phyloP scores from a whole-genome alignment of 768 basidiomycete species.

The Amanita exitialis region DNA sequence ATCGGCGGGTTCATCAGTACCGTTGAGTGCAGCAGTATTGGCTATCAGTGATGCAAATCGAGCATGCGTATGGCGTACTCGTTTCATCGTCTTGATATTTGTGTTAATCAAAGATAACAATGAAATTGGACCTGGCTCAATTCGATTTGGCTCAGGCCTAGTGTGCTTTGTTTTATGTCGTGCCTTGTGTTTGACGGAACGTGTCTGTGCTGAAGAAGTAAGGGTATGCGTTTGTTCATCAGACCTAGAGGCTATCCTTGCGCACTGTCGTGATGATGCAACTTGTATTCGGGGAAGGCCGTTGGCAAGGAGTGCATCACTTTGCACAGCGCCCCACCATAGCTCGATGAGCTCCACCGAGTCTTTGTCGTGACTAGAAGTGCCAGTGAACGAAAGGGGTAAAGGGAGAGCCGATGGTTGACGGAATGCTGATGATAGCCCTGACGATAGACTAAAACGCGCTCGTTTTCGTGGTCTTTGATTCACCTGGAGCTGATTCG shows the following conservation, averaged over 20 bases:
- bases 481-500: conserved; percentile 17
- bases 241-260: not conserved
- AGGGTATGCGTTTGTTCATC: not conserved
- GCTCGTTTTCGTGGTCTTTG: conserved; percentile 54
- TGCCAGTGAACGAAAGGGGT: conserved; percentile 23
- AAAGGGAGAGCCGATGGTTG: conserved; percentile 8
- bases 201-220: not conserved
- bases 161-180: not conserved
- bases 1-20: not conserved
- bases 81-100: conserved; percentile 67
- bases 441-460: conserved; percentile 30
- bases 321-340: conserved; percentile 72
- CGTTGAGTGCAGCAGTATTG: not conserved
- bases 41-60: conserved; percentile 48
- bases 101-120: conserved; percentile 64
- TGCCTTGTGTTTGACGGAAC: not conserved
- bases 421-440: not conserved
- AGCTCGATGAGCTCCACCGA: conserved; percentile 37
- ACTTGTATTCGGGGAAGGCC: conserved; percentile 49
- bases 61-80: conserved; percentile 62
- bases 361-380: conserved; percentile 11
- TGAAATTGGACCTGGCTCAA: not conserved
- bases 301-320: conserved; percentile 49
- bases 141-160: not conserved
- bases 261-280: conserved; percentile 19